Percentiles rank a stretch among this genome's conserved stretches.
These are phyloP conservation scores for Stemphylium vesicarium DNA, from an alignment of 2,329 filamentous ascomycete genomes.

Conservation along the genomic window DNA sequence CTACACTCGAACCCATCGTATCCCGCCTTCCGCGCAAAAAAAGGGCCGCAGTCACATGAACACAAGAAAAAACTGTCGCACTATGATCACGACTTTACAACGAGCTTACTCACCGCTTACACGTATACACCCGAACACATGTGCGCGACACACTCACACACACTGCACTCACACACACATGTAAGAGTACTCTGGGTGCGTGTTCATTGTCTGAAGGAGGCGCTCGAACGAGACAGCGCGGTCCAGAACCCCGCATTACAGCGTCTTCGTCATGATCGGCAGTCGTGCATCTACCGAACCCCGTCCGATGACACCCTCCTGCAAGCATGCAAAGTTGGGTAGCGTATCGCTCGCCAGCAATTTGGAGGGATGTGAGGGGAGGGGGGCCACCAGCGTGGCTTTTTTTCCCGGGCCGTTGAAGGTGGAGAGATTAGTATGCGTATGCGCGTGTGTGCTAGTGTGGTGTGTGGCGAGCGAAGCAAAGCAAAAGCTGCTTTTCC, in stretches of 20 bases:
- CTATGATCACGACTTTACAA: neutral
- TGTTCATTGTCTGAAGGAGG: no score
- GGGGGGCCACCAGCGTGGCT: neutral
- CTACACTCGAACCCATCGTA: no score
- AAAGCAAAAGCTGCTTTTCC: neutral
- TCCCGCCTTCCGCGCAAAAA: neutral
- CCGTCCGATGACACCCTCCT: conserved; percentile 11
- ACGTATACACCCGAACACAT: neutral
- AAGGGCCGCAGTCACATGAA: no score
- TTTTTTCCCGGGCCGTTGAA: neutral
- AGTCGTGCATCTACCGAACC: conserved; percentile 12
- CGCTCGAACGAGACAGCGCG: neutral
- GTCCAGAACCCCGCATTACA: conserved; percentile 15
- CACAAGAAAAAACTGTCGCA: neutral
- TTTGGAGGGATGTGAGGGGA: neutral
- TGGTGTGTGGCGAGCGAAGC: no score
- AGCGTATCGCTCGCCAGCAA: neutral
- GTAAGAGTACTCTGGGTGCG: no score
- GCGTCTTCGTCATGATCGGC: conserved; percentile 26
- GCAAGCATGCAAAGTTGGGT: neutral
- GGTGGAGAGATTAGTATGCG: no score
- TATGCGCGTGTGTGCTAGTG: neutral
- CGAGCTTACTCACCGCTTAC: neutral
- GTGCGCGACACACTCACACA: no score
- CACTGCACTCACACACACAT: no score